These are phyloP conservation scores for Tricholoma terreum DNA, from an alignment of 768 basidiomycete genomes.

Conservation along the genomic window DNA sequence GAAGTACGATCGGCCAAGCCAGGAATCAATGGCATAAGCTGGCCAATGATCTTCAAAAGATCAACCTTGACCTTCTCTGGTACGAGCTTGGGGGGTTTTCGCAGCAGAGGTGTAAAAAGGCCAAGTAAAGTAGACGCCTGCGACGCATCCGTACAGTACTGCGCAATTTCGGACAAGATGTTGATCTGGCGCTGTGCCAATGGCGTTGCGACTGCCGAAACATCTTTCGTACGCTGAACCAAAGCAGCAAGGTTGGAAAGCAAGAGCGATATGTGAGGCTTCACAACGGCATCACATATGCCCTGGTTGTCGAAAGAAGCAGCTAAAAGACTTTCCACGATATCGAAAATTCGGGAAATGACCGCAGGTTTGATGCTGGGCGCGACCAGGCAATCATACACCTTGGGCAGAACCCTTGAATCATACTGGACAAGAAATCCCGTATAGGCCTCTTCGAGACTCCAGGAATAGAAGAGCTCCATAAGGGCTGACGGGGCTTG, in stretches of 20 bases:
- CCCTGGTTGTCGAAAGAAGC: slow-evolving; percentile 49
- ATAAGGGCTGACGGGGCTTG: slow-evolving; percentile 88
- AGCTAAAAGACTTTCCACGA: slow-evolving; percentile 68
- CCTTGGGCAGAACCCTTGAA: slow-evolving; percentile 60
- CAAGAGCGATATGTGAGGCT: slow-evolving; percentile 68
- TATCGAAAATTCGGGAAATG: slow-evolving; percentile 77
- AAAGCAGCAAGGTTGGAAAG: slow-evolving; percentile 69
- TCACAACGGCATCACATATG: slow-evolving; percentile 53
- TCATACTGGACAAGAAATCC: slow-evolving; percentile 71
- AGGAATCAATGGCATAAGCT: slow-evolving; percentile 63
- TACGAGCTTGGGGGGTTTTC: slow-evolving; percentile 69
- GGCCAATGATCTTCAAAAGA: slow-evolving; percentile 67
- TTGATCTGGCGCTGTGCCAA: slow-evolving; percentile 79
- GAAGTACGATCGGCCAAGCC: slow-evolving; percentile 50
- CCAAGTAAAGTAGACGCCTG: slow-evolving; percentile 73
- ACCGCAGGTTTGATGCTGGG: slow-evolving; percentile 86
- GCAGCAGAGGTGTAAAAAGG: slow-evolving; percentile 77
- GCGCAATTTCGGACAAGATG: slow-evolving; percentile 78
- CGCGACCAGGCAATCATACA: slow-evolving; percentile 80
- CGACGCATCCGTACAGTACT: slow-evolving; percentile 60
- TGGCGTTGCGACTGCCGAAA: slow-evolving; percentile 50
- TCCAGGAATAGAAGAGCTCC: slow-evolving; percentile 82
- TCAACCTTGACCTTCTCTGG: slow-evolving; percentile 86
- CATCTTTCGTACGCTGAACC: slow-evolving; percentile 58
- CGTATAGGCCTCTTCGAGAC: slow-evolving; percentile 53